These are phyloP conservation scores for Aspergillus latus DNA, from an alignment of 2,329 filamentous ascomycete species.

Conservation along the genomic window DNA sequence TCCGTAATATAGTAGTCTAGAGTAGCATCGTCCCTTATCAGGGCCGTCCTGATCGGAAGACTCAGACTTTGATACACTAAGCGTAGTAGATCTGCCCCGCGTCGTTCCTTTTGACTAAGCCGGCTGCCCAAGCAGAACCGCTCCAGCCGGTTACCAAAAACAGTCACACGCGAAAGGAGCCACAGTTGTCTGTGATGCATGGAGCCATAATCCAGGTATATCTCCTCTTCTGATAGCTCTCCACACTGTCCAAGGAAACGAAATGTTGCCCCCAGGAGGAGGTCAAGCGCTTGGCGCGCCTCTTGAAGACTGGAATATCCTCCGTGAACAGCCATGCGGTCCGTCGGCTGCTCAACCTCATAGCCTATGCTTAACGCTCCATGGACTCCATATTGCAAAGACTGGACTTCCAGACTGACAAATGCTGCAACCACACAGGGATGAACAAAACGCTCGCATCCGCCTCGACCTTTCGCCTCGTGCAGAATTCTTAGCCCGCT, in stretches of 20 bases:
- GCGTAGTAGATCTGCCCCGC: constrained; percentile 18
- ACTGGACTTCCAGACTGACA: constrained; percentile 6
- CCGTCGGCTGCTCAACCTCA: background rate
- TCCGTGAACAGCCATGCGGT: too few species aligned
- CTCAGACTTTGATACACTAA: constrained; percentile 14
- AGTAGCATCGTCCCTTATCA: constrained; percentile 8
- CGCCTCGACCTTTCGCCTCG: background rate
- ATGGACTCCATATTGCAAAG: background rate
- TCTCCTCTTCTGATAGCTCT: background rate
- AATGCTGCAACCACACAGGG: constrained; percentile 2
- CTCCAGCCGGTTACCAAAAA: background rate
- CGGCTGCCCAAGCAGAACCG: background rate
- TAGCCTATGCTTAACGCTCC: background rate
- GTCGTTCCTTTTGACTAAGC: constrained; percentile 4
- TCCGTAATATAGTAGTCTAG: constrained; percentile 9
- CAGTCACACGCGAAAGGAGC: background rate
- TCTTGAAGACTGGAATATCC: background rate
- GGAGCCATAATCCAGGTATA: background rate
- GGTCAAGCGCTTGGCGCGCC: background rate
- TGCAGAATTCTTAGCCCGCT: constrained; percentile 8
- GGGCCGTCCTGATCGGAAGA: constrained; percentile 12
- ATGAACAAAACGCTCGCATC: too few species aligned
- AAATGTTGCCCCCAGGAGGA: background rate
- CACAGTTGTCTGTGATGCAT: background rate
- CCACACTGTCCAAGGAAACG: background rate